Evolutionary conservation across 2,329 filamentous ascomycete species (phyloP).

Genomic region (Knufia fluminis): DNA sequence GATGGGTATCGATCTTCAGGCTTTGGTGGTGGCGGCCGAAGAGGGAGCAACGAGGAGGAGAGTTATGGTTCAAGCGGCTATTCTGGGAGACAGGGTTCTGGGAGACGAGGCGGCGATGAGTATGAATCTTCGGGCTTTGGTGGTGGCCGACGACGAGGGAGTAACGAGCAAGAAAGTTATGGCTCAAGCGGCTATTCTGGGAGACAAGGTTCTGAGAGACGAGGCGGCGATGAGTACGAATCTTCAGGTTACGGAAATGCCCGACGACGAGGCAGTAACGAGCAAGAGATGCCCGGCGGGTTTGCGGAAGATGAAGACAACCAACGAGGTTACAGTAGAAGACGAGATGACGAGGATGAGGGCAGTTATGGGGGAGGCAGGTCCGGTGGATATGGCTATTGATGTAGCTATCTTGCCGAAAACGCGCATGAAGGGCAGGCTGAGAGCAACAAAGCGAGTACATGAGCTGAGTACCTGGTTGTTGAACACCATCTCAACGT

Average conservation of each 20-base stretch:
- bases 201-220: slow-evolving; percentile 2
- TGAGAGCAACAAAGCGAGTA: no score
- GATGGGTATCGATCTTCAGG: not conserved
- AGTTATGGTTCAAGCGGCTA: not conserved
- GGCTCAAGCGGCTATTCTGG: not conserved
- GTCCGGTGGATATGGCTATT: slow-evolving; percentile 1
- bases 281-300: slow-evolving; percentile 11
- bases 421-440: no score
- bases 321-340: slow-evolving; percentile 6
- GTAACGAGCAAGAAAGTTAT: slow-evolving; percentile 15
- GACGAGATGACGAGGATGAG: slow-evolving; percentile 2
- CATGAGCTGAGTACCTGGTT: no score
- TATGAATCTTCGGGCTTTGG: slow-evolving; percentile 7
- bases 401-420: no score
- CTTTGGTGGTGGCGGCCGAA: no score
- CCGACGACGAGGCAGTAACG: slow-evolving; percentile 10
- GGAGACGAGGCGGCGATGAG: slow-evolving; percentile 8
- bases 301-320: slow-evolving; percentile 7
- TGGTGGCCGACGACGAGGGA: slow-evolving; percentile 6
- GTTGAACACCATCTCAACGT: no score
- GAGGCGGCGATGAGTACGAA: slow-evolving; percentile 9
- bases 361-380: not conserved
- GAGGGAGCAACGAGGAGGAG: slow-evolving; percentile 4
- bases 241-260: slow-evolving; percentile 7
- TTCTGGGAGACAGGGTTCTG: slow-evolving; percentile 5